phyloP scores from a whole-genome alignment of 2,329 filamentous ascomycete genomes.

The Colletotrichum destructivum region DNA sequence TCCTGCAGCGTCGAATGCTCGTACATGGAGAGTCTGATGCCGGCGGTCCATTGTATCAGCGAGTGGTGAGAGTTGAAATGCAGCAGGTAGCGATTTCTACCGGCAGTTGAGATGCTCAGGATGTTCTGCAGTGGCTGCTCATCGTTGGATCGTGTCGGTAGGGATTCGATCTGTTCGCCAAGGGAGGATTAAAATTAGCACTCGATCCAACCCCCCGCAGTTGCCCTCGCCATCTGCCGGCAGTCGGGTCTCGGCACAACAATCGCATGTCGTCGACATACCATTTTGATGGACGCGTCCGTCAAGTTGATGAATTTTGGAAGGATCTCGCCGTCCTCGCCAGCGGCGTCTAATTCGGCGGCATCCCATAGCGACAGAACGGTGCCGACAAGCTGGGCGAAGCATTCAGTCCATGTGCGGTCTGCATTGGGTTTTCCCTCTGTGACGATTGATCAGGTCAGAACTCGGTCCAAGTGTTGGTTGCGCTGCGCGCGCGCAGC shows the following conservation, averaged over 20 bases:
- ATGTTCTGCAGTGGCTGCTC: conserved; percentile 93
- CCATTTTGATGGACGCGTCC: conserved; percentile 98
- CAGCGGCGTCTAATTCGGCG: conserved; percentile 88
- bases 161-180: conserved; percentile 80
- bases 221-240: conserved; percentile 6
- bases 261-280: conserved; percentile 57
- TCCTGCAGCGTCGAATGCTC: conserved; percentile 95
- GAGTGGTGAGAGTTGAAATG: conserved; percentile 98
- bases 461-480: conserved; percentile 13
- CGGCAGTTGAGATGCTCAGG: conserved; percentile 94
- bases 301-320: conserved; percentile 97
- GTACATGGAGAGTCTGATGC: conserved; percentile 93
- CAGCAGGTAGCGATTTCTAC: conserved; percentile 93
- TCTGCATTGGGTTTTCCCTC: conserved; percentile 90
- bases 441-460: conserved; percentile 54
- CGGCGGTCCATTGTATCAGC: conserved; percentile 94
- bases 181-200: conserved; percentile 33
- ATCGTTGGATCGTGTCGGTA: conserved; percentile 84
- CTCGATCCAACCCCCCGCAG: conserved; percentile 18
- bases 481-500: conserved; percentile 4
- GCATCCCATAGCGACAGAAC: conserved; percentile 97
- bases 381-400: conserved; percentile 95
- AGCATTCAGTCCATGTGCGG: conserved; percentile 95
- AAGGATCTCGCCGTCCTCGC: conserved; percentile 86
- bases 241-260: conserved; percentile 5